Base-by-base conservation (phyloP, 1,139 yeast genomes). In the Saccharomyces pastorianus region DNA sequence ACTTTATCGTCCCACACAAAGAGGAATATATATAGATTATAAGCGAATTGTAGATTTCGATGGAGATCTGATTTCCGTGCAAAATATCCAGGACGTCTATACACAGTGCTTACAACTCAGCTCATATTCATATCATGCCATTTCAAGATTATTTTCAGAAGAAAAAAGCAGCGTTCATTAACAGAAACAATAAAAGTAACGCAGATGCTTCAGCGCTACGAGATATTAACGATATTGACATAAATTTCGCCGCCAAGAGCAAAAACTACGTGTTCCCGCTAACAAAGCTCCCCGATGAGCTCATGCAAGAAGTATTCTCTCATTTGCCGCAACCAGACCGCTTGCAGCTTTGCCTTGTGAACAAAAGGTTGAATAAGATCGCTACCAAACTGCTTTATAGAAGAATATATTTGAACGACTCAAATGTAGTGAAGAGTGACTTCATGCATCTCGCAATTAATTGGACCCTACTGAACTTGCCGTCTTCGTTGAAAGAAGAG, bases 371-470 rank as follows among this genome's bases (percentile, higher is more conserved):
- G 46, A 53, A 68, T 51, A 54, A 55, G 34, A 54, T 69, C 7
- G 69, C 68, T 4, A 64, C 62, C 28, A 64, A 65, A 51, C 51
- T 68, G 50, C 41, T 69, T 11, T 69, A 69, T 56, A 62, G 70
- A 51, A 58, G 70, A 53, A 67, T 69, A 20, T 69, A 69, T 54
- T 56, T 69, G 32, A 69, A 69, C 52, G 73, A 69, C 53, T 69
- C 71, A n/a, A 68, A 68, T 48, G 72, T 69, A 41, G 71, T 70
- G 5, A 60, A 62, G 52, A 65, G 69, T 25, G 70, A 69, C 51
- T 60, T 58, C 34, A 61, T 69, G 59, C 61, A 68, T 56, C 52
- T 69, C 32, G 72, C 71, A 2, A 65, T 67, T 46, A 67, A 67
- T 55, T 68, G 71, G 72, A 66, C 71, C 7, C 55, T 68, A 6